Base-by-base conservation (phyloP, 306 rosid genomes). In the Cucumis melo region DNA sequence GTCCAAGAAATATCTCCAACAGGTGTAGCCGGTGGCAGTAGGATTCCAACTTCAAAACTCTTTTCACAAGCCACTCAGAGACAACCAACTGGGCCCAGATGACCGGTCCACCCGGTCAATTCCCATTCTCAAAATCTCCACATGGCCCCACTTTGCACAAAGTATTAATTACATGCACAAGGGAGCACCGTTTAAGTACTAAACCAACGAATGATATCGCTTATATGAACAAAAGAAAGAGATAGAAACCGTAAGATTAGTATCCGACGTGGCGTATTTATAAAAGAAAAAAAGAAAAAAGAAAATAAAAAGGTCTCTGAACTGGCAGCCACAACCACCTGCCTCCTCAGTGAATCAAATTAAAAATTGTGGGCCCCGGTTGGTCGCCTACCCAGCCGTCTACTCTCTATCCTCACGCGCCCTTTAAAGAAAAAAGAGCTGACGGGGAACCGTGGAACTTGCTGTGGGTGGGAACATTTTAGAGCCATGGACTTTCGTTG, bases 281-380 rank as follows among this genome's bases (percentile, higher is more conserved):
- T 39, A 65, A 70, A 48, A 13, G 8, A 4, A 1, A 27, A 27
- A 65, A 70, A 48, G 7, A 16, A 4, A 1, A 27, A 27, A 19
- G 10, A 6, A 34, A 36, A 15, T 15, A 9, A 36, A 71, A 50
- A 53, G 42, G 44, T 46, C 42, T 72, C 60, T 72, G 76, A 50
- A 72, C 76, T 72, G 76, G 76, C 76, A 72, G 60, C 76, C 76
- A 72, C 42, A 72, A 72, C 59, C 42, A 72, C 56, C 56, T 44
- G 74, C 74, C 74, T 68, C 74, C 56, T 68, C 74, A 23, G 74
- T 72, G 59, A 72, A 72, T 46, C 58, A 72, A 72, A 72, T 72
- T 72, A 15, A 72, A 46, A 72, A 72, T 50, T 16, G 76, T 72
- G 76, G 76, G 76, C 23, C 76, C 76, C 5, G 59, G 76, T 72